Percentiles rank a stretch among this genome's conserved stretches.
phyloP scores from a whole-genome alignment of 176 grass and related monocot genomes.

The Triticum dicoccoides region DNA sequence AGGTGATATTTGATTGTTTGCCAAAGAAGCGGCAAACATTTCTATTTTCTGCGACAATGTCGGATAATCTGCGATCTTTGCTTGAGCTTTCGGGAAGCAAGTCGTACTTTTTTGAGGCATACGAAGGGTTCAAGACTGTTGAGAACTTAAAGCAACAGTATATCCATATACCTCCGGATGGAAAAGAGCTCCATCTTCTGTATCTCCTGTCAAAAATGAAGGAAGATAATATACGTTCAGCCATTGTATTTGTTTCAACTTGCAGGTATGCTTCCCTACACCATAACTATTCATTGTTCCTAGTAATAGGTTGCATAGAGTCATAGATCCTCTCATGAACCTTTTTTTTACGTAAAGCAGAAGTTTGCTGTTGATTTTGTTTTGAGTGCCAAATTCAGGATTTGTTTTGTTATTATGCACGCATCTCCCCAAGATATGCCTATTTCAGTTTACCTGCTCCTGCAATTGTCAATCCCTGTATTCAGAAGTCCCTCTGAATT shows the following conservation, averaged over 20 bases:
- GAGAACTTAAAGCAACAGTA: slow-evolving; percentile 79
- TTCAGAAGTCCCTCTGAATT: neutral
- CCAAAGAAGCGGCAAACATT: slow-evolving; percentile 84
- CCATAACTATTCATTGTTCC: neutral
- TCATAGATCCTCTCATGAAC: neutral
- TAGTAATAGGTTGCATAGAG: neutral
- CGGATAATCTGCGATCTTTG: slow-evolving; percentile 70
- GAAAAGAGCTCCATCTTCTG: slow-evolving; percentile 81
- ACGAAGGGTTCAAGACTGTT: slow-evolving; percentile 90
- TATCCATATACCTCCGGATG: slow-evolving; percentile 54
- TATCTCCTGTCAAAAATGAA: slow-evolving; percentile 80
- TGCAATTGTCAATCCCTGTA: neutral
- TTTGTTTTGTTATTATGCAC: neutral
- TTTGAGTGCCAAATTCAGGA: neutral
- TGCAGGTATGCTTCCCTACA: slow-evolving; percentile 59
- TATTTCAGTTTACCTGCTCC: neutral
- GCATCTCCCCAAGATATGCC: neutral
- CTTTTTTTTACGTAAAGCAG: neutral
- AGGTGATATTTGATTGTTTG: slow-evolving; percentile 72
- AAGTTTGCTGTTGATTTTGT: neutral
- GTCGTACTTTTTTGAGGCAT: slow-evolving; percentile 82
- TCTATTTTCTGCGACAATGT: slow-evolving; percentile 97
- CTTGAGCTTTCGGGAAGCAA: slow-evolving; percentile 80
- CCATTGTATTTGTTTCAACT: slow-evolving; percentile 77
- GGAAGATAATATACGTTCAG: slow-evolving; percentile 56